A percentile compares a stretch with the other conserved stretches of the same genome.
Evolutionary conservation across 163 green algal species (phyloP).

Genomic region (Picocystis sp.): DNA sequence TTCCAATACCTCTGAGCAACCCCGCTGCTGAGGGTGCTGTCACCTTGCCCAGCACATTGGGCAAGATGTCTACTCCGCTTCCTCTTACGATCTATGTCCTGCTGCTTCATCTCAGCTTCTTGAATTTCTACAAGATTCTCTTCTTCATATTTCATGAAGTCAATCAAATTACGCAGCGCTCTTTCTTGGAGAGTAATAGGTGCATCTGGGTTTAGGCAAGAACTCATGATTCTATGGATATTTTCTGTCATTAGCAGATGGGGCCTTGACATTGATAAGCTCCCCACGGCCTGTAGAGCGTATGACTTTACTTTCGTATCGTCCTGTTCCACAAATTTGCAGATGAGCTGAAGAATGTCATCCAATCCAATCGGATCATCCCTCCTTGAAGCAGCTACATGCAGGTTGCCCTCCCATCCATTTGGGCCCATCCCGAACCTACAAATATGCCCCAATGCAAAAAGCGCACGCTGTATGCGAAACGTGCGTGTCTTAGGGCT

Average conservation of each 20-base stretch:
- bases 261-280: constrained; percentile 13
- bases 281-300: constrained; percentile 9
- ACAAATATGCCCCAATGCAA: constrained; percentile 11
- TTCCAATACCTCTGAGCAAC: constrained; percentile 20
- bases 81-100: background rate
- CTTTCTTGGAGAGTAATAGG: constrained; percentile 9
- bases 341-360: background rate
- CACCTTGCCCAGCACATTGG: constrained; percentile 10
- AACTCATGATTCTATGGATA: constrained; percentile 7
- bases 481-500: no score
- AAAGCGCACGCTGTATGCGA: constrained; percentile 5
- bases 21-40: constrained; percentile 8
- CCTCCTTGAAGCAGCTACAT: no score
- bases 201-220: background rate
- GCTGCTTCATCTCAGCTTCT: background rate
- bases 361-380: background rate
- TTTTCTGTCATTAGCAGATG: constrained; percentile 6
- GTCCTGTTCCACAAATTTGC: background rate
- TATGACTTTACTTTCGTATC: constrained; percentile 9
- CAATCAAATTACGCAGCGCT: constrained; percentile 12
- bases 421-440: constrained; percentile 8
- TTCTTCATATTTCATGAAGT: constrained; percentile 13
- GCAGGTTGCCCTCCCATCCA: constrained; percentile 2
- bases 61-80: constrained; percentile 4
- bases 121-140: constrained; percentile 3